phyloP scores from a whole-genome alignment of 805 yeast species.

The Ogataea methylovora region DNA sequence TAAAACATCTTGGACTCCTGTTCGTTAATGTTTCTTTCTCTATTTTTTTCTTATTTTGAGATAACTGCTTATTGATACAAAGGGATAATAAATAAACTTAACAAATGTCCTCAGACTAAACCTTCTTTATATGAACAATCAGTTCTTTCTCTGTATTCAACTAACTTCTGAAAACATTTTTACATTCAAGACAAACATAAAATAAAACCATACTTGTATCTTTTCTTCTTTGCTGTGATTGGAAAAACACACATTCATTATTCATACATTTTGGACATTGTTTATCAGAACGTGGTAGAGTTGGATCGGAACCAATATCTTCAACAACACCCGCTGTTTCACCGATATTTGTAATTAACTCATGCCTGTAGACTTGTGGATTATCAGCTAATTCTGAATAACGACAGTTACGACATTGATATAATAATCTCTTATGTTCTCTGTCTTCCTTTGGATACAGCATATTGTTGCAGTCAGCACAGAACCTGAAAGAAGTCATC shows the following conservation, averaged over 20 bases:
- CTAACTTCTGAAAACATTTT: constrained; percentile 53
- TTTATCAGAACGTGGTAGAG: constrained; percentile 90
- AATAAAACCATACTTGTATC: constrained; percentile 94
- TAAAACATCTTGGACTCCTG: no score
- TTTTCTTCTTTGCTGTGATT: constrained; percentile 88
- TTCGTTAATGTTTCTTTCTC: no score
- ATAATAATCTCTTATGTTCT: constrained; percentile 64
- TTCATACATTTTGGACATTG: constrained; percentile 88
- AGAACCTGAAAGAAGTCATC: constrained; percentile 93
- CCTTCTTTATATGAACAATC: no score
- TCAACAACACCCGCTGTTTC: constrained; percentile 97
- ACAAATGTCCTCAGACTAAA: no score
- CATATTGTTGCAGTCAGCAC: constrained; percentile 97
- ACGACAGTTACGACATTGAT: constrained; percentile 91
- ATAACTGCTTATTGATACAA: no score
- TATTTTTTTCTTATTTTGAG: no score
- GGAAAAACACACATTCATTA: constrained; percentile 92
- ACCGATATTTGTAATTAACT: constrained; percentile 82
- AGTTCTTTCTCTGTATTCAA: no score
- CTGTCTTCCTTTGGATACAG: constrained; percentile 95
- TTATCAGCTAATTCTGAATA: constrained; percentile 88
- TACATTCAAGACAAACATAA: constrained; percentile 86
- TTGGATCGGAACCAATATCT: constrained; percentile 95
- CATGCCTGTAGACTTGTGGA: constrained; percentile 86
- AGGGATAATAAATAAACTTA: no score